phyloP scores from a whole-genome alignment of 2,329 filamentous ascomycete genomes.

The Nigrospora sphaerica region DNA sequence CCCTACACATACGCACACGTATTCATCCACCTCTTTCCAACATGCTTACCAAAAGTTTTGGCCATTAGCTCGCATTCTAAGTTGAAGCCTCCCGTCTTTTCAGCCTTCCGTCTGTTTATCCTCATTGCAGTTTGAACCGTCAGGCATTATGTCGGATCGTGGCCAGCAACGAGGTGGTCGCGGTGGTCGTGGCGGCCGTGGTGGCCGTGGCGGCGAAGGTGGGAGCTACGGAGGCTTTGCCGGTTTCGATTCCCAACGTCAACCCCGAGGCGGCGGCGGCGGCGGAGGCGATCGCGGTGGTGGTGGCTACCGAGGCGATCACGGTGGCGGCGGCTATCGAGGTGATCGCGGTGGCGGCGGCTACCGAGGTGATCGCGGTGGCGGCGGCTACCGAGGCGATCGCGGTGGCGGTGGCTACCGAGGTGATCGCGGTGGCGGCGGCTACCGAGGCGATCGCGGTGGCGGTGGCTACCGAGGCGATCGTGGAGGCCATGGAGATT shows the following conservation, averaged over 20 bases:
- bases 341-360: slow-evolving; percentile 1
- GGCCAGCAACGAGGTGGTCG: neutral
- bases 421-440: slow-evolving; percentile 7
- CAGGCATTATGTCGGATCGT: too few relatives aligned
- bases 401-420: slow-evolving; percentile 7
- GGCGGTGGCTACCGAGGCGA: slow-evolving; percentile 9
- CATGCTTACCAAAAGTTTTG: too few relatives aligned
- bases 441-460: slow-evolving; percentile 11
- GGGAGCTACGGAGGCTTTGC: too few relatives aligned
- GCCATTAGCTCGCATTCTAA: too few relatives aligned
- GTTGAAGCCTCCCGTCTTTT: too few relatives aligned
- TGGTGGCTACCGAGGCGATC: neutral
- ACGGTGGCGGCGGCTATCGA: neutral
- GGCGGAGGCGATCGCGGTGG: neutral
- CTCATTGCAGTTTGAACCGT: too few relatives aligned
- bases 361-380: slow-evolving; percentile 1
- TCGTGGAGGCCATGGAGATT: slow-evolving; percentile 14
- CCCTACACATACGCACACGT: too few relatives aligned
- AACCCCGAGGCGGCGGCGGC: slow-evolving; percentile 2
- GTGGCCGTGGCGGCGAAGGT: neutral
- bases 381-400: slow-evolving; percentile 4
- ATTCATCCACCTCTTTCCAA: too few relatives aligned
- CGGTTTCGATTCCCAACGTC: neutral
- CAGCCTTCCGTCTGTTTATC: too few relatives aligned
- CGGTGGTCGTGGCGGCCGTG: neutral